Conservation (phyloP, 2,329 filamentous ascomycete species). For the Claviceps lovelessii region DNA sequence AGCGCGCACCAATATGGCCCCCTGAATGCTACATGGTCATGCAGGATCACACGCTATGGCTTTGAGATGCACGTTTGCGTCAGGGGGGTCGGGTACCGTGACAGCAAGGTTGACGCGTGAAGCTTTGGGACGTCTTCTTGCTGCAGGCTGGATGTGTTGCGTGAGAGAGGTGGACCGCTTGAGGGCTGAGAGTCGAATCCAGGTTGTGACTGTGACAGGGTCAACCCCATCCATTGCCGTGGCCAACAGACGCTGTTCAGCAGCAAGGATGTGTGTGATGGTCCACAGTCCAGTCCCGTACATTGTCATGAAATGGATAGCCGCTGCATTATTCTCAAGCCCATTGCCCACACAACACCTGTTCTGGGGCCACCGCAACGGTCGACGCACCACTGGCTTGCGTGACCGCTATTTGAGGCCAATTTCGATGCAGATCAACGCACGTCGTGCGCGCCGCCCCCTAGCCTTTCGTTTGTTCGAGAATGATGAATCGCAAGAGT, state of each 20-base stretch:
- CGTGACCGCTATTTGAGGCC: not conserved
- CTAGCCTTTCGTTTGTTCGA: not conserved
- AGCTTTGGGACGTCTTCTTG: slow-evolving; percentile 1
- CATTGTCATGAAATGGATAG: not conserved
- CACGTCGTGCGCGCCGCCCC: not conserved
- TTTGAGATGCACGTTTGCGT: not conserved
- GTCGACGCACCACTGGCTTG: not conserved
- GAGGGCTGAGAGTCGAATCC: not conserved
- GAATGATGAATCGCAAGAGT: not conserved
- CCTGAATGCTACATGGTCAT: not conserved
- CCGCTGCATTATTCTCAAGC: not conserved
- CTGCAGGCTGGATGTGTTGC: slow-evolving; percentile 2
- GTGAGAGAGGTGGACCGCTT: slow-evolving; percentile 4
- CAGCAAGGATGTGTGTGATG: not conserved
- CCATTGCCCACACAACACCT: not conserved
- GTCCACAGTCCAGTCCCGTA: not conserved
- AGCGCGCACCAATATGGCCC: not conserved
- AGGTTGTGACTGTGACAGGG: not conserved
- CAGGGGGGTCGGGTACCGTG: slow-evolving; percentile 1
- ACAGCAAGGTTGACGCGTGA: slow-evolving; percentile 4
- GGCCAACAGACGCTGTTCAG: not conserved
- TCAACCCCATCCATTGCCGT: not conserved
- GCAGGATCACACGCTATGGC: slow-evolving; percentile 1
- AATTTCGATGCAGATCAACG: not conserved
- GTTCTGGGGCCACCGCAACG: not conserved